phyloP scores from a whole-genome alignment of 345 rosid genomes.

The Camelina neglecta region DNA sequence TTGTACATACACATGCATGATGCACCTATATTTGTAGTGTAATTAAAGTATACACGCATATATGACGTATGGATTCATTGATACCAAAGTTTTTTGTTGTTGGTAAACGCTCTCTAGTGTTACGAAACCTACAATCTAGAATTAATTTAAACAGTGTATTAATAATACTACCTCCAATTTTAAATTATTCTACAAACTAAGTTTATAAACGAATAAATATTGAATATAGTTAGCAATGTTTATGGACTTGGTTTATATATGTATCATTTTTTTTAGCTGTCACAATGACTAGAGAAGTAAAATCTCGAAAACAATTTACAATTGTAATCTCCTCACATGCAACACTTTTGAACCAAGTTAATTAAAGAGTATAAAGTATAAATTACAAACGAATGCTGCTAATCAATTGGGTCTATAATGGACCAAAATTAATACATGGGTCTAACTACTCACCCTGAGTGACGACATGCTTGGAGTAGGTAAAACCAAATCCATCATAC shows the following conservation, averaged over 20 bases:
- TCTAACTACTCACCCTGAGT: background rate
- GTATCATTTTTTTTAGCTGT: no score
- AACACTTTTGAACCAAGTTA: no score
- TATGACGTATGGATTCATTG: slow-evolving; percentile 12
- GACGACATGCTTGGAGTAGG: background rate
- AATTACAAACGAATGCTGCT: slow-evolving; percentile 6
- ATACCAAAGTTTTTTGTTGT: slow-evolving; percentile 9
- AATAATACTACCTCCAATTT: background rate
- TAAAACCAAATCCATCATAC: slow-evolving; percentile 7
- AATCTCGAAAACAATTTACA: no score
- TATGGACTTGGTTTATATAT: no score
- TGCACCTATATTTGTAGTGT: slow-evolving; percentile 11
- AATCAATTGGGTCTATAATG: slow-evolving; percentile 2
- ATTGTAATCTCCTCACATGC: no score
- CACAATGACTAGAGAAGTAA: no score
- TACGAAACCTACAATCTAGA: no score
- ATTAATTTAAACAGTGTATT: background rate
- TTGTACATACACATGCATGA: slow-evolving; percentile 22
- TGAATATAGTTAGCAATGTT: no score
- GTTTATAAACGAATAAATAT: no score
- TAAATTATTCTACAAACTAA: no score
- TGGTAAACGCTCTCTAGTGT: background rate
- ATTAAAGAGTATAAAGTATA: no score
- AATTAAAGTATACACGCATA: slow-evolving; percentile 6
- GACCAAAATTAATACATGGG: slow-evolving; percentile 22